Evolutionary conservation across 2,329 filamentous ascomycete genomes (phyloP), one percentile per base, ranked within the genome.

Genomic region (Fusarium verrucosum): DNA sequence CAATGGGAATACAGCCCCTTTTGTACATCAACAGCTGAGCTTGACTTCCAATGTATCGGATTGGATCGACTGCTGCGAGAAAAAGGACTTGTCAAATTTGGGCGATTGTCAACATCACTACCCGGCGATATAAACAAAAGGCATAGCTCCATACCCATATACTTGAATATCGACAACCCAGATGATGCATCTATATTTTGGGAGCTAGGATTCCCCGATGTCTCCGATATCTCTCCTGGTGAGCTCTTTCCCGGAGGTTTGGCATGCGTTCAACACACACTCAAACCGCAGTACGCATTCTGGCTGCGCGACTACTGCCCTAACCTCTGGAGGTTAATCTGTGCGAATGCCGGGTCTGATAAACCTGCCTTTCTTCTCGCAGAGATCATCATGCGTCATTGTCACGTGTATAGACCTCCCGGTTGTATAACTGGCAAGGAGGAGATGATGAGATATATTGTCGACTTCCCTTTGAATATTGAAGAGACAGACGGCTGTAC

Each of bases 341-440:
- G 40, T 6, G 23, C 26, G 23, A 10, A 17, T 10, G 10, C 3
- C 11, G n/a, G 7, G 16, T 11, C n/a, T 4, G 23, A 14, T 5
- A 10, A 11, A 5, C 10, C n/a, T 3, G 9, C 5, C 7, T 42
- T 28, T 10, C 7, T 28, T 13, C n/a, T 42, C 5, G 38, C 38
- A 13, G 10, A 14, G 23, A 17, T 9, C n/a, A 16, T 42, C 11
- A 2, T 9, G 8, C 1, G 3, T 3, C 4, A 7, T 6, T 10
- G 1, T n/a, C n/a, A n/a, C n/a, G n/a, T n/a, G n/a, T n/a, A n/a
- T n/a, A n/a, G n/a, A n/a, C n/a, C n/a, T n/a, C n/a, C n/a, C n/a
- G n/a, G n/a, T n/a, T n/a, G 17, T 2, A 9, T 0, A 1, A 3
- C 1, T 20, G 3, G 3, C 2, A 10, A 11, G 3, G 20, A 13